These are phyloP conservation scores for Talaromyces sp. DNA, from an alignment of 2,329 filamentous ascomycete species.

Conservation along the genomic window DNA sequence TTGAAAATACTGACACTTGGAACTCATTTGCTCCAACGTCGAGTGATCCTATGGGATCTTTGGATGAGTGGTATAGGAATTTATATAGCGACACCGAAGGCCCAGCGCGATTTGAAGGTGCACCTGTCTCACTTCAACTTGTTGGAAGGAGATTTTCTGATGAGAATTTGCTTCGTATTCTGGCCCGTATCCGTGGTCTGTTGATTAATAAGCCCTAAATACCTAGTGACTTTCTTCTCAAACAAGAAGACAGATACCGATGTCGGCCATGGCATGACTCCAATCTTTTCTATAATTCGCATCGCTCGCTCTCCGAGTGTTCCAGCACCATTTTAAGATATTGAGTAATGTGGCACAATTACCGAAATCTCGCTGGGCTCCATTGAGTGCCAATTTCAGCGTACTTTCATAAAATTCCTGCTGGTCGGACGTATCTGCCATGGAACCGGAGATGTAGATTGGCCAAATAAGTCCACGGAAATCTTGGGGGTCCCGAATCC, in stretches of 20 bases:
- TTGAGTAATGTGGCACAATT: conserved; percentile 13
- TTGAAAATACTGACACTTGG: conserved; percentile 37
- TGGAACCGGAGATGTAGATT: conserved; percentile 20
- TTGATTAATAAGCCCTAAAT: background rate
- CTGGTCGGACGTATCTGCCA: conserved; percentile 15
- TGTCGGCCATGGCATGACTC: conserved; percentile 13
- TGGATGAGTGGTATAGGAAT: conserved; percentile 47
- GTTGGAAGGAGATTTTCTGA: conserved; percentile 12
- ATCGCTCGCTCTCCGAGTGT: background rate
- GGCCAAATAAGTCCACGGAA: conserved; percentile 20
- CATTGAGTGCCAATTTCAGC: conserved; percentile 18
- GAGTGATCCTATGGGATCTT: conserved; percentile 40
- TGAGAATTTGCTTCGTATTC: conserved; percentile 45
- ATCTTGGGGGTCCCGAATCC: conserved; percentile 2
- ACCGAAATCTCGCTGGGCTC: conserved; percentile 20
- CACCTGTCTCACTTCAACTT: conserved; percentile 14
- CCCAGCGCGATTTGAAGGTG: conserved; percentile 41
- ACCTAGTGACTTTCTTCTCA: background rate
- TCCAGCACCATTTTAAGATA: conserved; percentile 15
- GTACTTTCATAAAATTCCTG: conserved; percentile 17
- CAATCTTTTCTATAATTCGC: background rate
- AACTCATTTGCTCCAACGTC: conserved; percentile 38
- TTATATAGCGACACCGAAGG: conserved; percentile 36
- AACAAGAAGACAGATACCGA: conserved; percentile 11
- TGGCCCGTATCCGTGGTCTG: background rate